Percentiles rank a stretch among this genome's conserved stretches.
These are phyloP conservation scores for Candida yuanshanica DNA, from an alignment of 805 yeast species.

Conservation along the genomic window DNA sequence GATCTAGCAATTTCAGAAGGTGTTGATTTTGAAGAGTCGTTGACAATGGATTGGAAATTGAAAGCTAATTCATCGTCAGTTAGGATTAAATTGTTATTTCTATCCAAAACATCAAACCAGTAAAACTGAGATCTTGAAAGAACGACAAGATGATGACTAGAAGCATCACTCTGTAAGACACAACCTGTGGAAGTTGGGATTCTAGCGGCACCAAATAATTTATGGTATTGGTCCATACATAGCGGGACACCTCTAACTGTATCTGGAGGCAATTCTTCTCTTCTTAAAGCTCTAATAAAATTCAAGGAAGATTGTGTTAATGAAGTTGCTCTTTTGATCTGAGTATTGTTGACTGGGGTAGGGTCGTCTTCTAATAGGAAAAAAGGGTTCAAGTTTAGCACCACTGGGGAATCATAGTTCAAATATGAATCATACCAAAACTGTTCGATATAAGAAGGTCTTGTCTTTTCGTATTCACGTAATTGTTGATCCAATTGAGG, in stretches of 20 bases:
- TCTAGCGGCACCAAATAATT: constrained; percentile 81
- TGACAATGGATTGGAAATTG: constrained; percentile 69
- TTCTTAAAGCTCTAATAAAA: constrained; percentile 73
- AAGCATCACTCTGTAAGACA: constrained; percentile 72
- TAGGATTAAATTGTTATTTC: constrained; percentile 61
- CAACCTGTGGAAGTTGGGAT: constrained; percentile 82
- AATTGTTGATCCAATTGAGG: constrained; percentile 59
- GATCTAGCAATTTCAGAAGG: constrained; percentile 68
- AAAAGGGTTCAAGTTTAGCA: constrained; percentile 86
- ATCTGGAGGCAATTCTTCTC: constrained; percentile 71
- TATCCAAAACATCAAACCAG: constrained; percentile 90
- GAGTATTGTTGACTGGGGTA: constrained; percentile 43
- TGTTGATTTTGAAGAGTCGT: constrained; percentile 52
- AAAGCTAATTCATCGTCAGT: constrained; percentile 69
- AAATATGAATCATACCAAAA: constrained; percentile 92
- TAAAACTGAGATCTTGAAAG: constrained; percentile 83
- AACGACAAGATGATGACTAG: constrained; percentile 77
- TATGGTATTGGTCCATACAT: constrained; percentile 89
- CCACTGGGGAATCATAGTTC: constrained; percentile 84
- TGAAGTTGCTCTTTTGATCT: constrained; percentile 76
- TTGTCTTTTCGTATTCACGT: constrained; percentile 51
- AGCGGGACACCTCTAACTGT: constrained; percentile 57
- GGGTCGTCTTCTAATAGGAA: constrained; percentile 91
- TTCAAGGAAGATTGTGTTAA: constrained; percentile 71
- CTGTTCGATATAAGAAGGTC: constrained; percentile 84